phyloP scores from a whole-genome alignment of 495 filamentous ascomycete species.

The Podospora tetraspora region DNA sequence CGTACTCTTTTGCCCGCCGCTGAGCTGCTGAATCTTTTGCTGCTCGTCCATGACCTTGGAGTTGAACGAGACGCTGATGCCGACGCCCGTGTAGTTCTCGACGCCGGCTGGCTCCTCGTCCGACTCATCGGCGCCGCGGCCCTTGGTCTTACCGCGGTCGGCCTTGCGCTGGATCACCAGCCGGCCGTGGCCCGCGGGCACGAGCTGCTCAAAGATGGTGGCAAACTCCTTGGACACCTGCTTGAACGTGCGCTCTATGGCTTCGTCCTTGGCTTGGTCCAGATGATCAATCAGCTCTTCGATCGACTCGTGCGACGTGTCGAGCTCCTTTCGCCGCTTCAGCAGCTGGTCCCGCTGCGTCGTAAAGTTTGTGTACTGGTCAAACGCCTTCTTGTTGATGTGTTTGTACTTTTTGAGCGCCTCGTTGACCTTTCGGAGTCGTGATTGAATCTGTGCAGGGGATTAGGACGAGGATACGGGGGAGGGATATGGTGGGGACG shows the following conservation, averaged over 20 bases:
- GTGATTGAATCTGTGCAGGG: constrained; percentile 59
- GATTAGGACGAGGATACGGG: constrained; percentile 15
- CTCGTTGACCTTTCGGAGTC: constrained; percentile 89
- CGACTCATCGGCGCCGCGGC: constrained; percentile 55
- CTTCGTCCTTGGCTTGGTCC: constrained; percentile 91
- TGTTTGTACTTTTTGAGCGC: constrained; percentile 91
- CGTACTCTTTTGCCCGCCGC: constrained; percentile 94
- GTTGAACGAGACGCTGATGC: constrained; percentile 98
- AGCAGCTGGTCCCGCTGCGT: constrained; percentile 79
- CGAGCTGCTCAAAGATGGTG: constrained; percentile 87
- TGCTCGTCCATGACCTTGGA: constrained; percentile 93
- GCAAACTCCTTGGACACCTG: constrained; percentile 91
- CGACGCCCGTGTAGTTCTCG: constrained; percentile 95
- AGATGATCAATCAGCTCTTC: constrained; percentile 86
- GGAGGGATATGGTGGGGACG: neutral
- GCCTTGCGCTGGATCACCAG: constrained; percentile 90
- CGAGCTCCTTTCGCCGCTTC: constrained; percentile 77
- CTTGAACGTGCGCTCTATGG: constrained; percentile 96
- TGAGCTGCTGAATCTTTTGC: constrained; percentile 94
- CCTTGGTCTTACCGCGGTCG: constrained; percentile 56
- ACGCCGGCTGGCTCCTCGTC: constrained; percentile 69
- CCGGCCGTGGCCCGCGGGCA: constrained; percentile 86
- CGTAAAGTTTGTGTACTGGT: constrained; percentile 97
- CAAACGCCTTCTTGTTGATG: constrained; percentile 99
- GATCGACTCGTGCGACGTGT: constrained; percentile 75